Evolutionary conservation across 352 stramenopile genomes (phyloP).

Genomic region (Phytophthora brassicae): DNA sequence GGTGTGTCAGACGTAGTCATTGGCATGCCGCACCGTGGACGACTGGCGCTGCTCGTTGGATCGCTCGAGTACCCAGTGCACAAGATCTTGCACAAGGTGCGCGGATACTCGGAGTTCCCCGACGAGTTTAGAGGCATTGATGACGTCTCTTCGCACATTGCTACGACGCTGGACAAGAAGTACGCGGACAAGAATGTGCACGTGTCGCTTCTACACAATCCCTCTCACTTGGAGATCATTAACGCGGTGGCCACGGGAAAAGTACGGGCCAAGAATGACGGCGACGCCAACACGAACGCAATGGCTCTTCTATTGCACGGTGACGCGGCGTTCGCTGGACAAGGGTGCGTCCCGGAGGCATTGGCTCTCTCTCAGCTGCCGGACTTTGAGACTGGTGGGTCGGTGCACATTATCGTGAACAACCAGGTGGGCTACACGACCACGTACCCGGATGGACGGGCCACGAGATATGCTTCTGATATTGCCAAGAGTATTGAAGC

Average conservation of each 20-base stretch:
- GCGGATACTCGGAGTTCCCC: constrained; percentile 73
- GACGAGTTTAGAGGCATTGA: constrained; percentile 62
- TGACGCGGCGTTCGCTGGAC: constrained; percentile 84
- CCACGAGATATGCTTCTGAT: constrained; percentile 84
- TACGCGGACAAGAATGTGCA: constrained; percentile 62
- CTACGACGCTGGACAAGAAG: constrained; percentile 68
- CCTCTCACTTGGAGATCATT: constrained; percentile 89
- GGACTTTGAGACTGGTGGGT: constrained; percentile 73
- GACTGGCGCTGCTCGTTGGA: constrained; percentile 72
- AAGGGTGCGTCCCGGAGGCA: constrained; percentile 81
- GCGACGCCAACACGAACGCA: constrained; percentile 37
- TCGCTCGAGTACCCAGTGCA: constrained; percentile 81
- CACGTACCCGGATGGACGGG: constrained; percentile 74
- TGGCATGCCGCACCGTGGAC: constrained; percentile 85
- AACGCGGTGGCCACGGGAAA: constrained; percentile 85
- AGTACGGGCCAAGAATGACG: constrained; percentile 80
- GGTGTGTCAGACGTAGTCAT: constrained; percentile 80
- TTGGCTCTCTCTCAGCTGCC: constrained; percentile 78
- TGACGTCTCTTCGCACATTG: constrained; percentile 88
- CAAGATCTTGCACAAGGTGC: constrained; percentile 86
- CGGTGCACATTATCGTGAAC: constrained; percentile 88
- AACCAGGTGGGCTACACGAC: constrained; percentile 92
- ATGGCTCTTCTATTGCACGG: constrained; percentile 88
- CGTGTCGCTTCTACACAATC: constrained; percentile 87
- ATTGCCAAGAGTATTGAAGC: constrained; percentile 82